Evolutionary conservation across 441 rosid genomes (phyloP), one percentile per base, ranked within the genome.

Genomic region (Erodium trifolium): DNA sequence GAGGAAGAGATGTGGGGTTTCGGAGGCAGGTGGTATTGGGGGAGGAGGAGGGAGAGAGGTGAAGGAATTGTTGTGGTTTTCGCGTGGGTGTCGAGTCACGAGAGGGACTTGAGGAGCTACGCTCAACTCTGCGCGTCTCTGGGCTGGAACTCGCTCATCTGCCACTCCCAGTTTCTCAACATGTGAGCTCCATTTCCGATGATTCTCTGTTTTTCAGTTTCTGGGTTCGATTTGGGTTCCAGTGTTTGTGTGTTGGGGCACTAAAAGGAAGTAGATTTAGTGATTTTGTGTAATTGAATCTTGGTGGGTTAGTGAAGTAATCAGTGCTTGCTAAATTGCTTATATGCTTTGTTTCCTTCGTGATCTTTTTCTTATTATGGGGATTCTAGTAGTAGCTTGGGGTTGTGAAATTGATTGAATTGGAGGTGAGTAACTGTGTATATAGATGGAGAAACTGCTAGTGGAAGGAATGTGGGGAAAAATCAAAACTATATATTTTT

Each of bases 41-140:
- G 27, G 27, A 23, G 92, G 27, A 23, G 92, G 62, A 81, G 74
- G 65, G 86, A 69, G 65, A 70, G 43, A 1, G 63, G 49, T 29
- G 87, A 79, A 75, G 91, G 92, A 49, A 73, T 93, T 41, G 84
- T 84, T 45, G 87, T 90, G 78, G 84, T 82, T 17, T 87, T 90
- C 73, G 92, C 93, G 71, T 93, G 97, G 98, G 84, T 88, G 90
- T 88, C 91, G 3, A 88, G 92, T 68, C 84, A 87, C 74, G 92
- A 87, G 76, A 84, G 76, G 67, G 89, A 87, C 72, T 80, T 88
- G 68, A 83, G 81, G 69, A 87, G 68, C 76, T 88, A 83, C 68
- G 81, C 84, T 17, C 71, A 86, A 76, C 90, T 93, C 34, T 90
- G 87, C 66, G 76, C 86, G 34, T 90, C 94, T 53, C 70, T 86